A percentile compares a stretch with the other conserved stretches of the same genome.
Conservation (phyloP, 2,329 filamentous ascomycete genomes). For the Xylariales sp. region DNA sequence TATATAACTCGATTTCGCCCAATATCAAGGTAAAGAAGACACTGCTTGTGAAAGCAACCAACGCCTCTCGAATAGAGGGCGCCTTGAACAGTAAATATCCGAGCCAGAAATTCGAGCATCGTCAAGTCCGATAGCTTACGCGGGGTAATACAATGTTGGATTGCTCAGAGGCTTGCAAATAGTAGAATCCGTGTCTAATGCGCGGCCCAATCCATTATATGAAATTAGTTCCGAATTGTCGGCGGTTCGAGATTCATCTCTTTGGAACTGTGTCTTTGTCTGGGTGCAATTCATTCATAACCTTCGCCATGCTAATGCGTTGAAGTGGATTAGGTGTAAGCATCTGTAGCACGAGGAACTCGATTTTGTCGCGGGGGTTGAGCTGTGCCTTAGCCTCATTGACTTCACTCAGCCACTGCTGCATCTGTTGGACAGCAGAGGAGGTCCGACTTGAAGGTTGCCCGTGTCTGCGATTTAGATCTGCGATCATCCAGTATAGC, state of each 20-base stretch:
- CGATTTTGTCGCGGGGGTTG: conserved; percentile 60
- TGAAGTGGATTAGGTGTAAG: conserved; percentile 62
- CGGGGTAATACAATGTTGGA: neutral
- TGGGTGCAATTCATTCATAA: conserved; percentile 58
- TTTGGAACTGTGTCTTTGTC: conserved; percentile 26
- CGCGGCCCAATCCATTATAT: neutral
- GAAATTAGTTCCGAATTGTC: neutral
- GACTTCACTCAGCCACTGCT: conserved; percentile 66
- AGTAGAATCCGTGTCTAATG: neutral
- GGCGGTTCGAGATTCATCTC: neutral
- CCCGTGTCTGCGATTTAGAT: conserved; percentile 59
- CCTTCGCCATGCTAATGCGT: conserved; percentile 65
- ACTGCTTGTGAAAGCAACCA: conserved; percentile 4
- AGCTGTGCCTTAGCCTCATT: conserved; percentile 60
- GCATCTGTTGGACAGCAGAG: conserved; percentile 64
- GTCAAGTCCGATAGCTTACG: neutral
- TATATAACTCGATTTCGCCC: conserved; percentile 3
- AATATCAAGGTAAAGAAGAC: neutral
- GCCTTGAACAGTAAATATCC: neutral
- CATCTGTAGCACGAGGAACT: conserved; percentile 66
- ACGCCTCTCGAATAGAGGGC: conserved; percentile 2
- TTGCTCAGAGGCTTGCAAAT: neutral
- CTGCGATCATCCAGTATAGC: conserved; percentile 69
- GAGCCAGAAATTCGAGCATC: neutral
- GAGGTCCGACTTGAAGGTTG: conserved; percentile 40